A percentile compares a stretch with the other conserved stretches of the same genome.
Conservation (phyloP, 164 flowering plant genomes). For the Macadamia integrifolia region DNA sequence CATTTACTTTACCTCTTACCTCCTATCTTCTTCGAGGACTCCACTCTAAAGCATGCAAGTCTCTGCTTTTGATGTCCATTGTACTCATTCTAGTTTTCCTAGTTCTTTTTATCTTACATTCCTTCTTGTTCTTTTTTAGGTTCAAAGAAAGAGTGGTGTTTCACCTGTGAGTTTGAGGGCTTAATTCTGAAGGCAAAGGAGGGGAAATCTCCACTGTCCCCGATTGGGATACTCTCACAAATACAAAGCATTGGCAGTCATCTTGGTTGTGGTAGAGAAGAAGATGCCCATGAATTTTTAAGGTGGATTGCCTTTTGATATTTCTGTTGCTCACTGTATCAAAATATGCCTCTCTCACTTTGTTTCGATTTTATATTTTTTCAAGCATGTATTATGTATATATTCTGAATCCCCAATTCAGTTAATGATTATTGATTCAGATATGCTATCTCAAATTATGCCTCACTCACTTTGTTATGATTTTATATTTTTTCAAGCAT, state of each 20-base stretch:
- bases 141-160: constrained; percentile 73
- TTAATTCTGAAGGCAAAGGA: constrained; percentile 60
- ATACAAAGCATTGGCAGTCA: constrained; percentile 40
- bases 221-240: constrained; percentile 51
- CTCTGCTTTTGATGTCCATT: constrained; percentile 11
- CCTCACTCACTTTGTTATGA: too few species aligned
- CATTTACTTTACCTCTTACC: constrained; percentile 86
- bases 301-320: constrained; percentile 38
- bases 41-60: constrained; percentile 72
- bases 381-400: background rate
- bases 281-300: constrained; percentile 95
- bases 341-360: background rate
- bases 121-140: constrained; percentile 35
- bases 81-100: background rate
- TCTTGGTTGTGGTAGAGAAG: constrained; percentile 49
- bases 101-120: background rate
- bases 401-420: background rate
- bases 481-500: too few species aligned
- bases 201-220: constrained; percentile 64
- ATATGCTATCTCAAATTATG: constrained; percentile 37
- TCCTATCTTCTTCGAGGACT: constrained; percentile 77
- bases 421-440: constrained; percentile 31
- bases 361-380: background rate
- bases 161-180: constrained; percentile 80
- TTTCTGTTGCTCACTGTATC: background rate